Evolutionary conservation across 2,329 filamentous ascomycete genomes (phyloP), one percentile per base, ranked within the genome.

Genomic region (Trichoderma polysporum): DNA sequence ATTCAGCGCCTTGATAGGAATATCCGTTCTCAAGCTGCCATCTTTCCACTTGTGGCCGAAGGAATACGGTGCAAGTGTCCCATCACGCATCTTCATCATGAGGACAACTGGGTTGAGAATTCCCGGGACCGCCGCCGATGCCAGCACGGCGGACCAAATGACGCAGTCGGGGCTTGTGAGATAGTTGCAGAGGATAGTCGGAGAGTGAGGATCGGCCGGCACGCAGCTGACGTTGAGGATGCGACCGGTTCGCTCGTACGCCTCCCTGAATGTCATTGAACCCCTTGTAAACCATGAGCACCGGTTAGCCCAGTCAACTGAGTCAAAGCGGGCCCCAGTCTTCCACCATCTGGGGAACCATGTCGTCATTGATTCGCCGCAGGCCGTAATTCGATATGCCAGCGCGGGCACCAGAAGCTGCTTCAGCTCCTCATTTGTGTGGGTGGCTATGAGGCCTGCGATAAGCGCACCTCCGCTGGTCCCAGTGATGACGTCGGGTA

Each of bases 1-100:
- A 77, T 99, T 98, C 60, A 99, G 84, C 1, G 94, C 91, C 78
- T 94, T 95, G 74, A 99, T 88, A 0, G 95, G 95, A 31, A 99
- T 97, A 74, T 99, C 95, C 1, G 95, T 99, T 41, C 95, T 87
- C 64, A 99, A 81, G 72, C 91, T 95, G 62, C 95, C 95, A 76
- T 99, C 95, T 79, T 99, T 99, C 95, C 95, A 99, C 80, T 98
- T 98, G 82, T 98, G 94, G 0, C 95, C 95, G 75, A 99, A 99
- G 0, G 92, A 96, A 78, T 97, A 99, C 0, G 95, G 95, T 0
- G 88, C 88, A 4, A 99, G 83, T 2, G 84, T 88, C 1, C 93
- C 94, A 68, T 93, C 87, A 19, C 85, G 83, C 62, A 86, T 91
- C 81, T 97, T 97, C 83, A 97, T 94, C 83, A 92, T 92, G 8